Conservation (phyloP, 352 stramenopile species). For the Pythium vanterpoolii region DNA sequence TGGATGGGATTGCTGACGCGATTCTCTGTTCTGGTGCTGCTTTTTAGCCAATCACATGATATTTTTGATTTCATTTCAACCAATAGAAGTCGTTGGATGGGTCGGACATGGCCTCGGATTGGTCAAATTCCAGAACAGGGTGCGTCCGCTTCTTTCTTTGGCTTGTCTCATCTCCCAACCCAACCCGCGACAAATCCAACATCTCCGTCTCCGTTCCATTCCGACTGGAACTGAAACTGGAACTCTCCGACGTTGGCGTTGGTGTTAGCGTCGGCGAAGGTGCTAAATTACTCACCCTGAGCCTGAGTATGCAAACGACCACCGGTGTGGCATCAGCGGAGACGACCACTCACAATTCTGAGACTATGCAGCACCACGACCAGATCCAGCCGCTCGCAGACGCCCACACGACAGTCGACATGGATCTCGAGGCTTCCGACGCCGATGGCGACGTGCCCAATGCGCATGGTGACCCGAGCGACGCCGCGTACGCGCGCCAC, state of each 20-base stretch:
- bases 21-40: too few species aligned
- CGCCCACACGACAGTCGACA: background rate
- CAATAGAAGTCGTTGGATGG: background rate
- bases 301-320: background rate
- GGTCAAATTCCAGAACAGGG: slow-evolving; percentile 1
- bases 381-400: background rate
- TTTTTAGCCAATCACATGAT: background rate
- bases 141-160: too few species aligned
- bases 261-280: too few species aligned
- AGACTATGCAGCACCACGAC: background rate
- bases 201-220: background rate
- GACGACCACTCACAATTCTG: background rate
- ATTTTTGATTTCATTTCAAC: background rate
- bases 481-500: slow-evolving; percentile 16
- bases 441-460: background rate
- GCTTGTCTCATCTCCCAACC: slow-evolving; percentile 5
- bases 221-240: background rate
- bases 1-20: too few species aligned
- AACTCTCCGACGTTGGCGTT: background rate
- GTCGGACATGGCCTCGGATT: background rate
- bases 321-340: background rate
- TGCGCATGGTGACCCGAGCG: background rate
- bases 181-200: background rate
- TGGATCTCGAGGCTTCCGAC: slow-evolving; percentile 9
- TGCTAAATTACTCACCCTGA: too few species aligned